Evolutionary conservation across 345 rosid genomes (phyloP), one percentile per base, ranked within the genome.

Genomic region (Salix suchowensis): DNA sequence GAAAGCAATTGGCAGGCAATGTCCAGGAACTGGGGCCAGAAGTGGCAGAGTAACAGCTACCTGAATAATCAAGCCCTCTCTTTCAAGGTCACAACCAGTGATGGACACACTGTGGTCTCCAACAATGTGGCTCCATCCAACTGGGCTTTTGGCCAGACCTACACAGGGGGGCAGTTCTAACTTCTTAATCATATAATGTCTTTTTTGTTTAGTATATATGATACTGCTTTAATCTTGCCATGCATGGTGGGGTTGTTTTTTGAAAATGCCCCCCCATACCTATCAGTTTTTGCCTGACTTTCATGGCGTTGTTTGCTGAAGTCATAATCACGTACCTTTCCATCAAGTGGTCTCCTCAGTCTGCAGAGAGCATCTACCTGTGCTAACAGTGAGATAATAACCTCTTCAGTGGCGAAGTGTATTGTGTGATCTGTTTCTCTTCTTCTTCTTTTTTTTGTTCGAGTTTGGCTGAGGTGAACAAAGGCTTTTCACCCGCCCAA

Each of bases 21-120:
- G 73, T 70, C 73, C 3, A 70, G 73, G 21, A 70, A 70, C 34
- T 70, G 73, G 73, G 73, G 74, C 64, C 74, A 70, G n/a, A 70
- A 70, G 26, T 70, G 74, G 74, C 74, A 70, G 37, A 70, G 62
- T 26, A 50, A 19, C 60, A 3, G 42, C 18, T 28, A 70, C 40
- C 26, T 70, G 12, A 70, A 70, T 50, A 60, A 39, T 11, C 74
- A 50, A 71, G 39, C 55, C 64, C 64, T 50, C 39, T 71, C 74
- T 32, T 71, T 71, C 36, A 71, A 71, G 74, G 74, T 71, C 44
- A 71, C 74, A 7, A 71, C 74, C 19, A 71, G 74, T 19, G 64
- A 71, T 50, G 64, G 74, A 19, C 65, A 14, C 1, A 48, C 74
- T 5, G 42, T 71, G 11, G 23, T 71, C 6, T 71, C 74, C 28